Base-by-base conservation (phyloP, 2,329 filamentous ascomycete species). In the Nigrospora sphaerica region DNA sequence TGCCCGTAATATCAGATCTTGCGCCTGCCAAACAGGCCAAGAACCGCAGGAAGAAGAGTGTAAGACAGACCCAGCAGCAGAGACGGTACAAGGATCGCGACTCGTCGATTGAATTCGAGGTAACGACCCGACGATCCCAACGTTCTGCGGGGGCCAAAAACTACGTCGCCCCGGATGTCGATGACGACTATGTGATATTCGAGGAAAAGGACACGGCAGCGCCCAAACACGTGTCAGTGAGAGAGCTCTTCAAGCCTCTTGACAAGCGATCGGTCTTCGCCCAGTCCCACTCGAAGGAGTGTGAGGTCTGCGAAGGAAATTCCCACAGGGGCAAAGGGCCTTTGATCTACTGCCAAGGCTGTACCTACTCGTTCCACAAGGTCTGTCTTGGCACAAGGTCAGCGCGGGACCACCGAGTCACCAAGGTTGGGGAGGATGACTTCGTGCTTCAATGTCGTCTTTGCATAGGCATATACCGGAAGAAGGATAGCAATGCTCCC, bases 371-470 rank as follows among this genome's bases (percentile, higher is more conserved):
- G 0, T 95, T 89, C 55, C 93, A 98, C 66, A 88, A 87, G 62
- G 69, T 69, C 36, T 98, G 93, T 59, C 73, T 98, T 28, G 90
- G 92, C 1, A 72, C 75, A 42, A 80, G 93, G 42, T 78, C 77
- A 44, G 71, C 64, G 12, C 78, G 93, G 49, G 89, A 95, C n/a
- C 93, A 97, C 62, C 70, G 93, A 33, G 88, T 88, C 11, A 97
- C 90, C 19, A 98, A 97, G 62, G 67, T 96, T 44, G 83, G 74
- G 2, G 72, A 85, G 1, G 81, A 85, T 2, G 67, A 85, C 34
- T 97, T 95, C 56, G 83, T 98, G 14, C 70, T 98, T 35, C 93
- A 98, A 62, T 98, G 93, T 67, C 85, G 83, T 53, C 86, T 83
- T 47, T 98, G 93, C 62, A 77, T 97, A 51, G 84, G 84, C 4